A percentile compares a stretch with the other conserved stretches of the same genome.
phyloP scores from a whole-genome alignment of 805 yeast species.

The Millerago galiae region DNA sequence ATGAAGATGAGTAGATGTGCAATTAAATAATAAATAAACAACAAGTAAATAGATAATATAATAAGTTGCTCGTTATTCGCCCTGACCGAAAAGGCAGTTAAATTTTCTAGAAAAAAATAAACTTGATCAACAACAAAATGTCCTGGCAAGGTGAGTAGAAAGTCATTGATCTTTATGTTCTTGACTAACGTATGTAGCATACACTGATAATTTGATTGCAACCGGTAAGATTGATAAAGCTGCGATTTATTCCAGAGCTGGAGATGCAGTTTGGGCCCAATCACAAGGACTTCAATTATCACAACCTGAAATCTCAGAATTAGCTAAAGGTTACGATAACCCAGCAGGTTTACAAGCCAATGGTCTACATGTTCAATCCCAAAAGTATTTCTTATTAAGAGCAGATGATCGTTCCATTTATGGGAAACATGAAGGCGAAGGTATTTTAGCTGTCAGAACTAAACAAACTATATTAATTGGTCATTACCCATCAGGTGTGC shows the following conservation, averaged over 20 bases:
- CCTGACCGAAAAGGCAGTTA: no score
- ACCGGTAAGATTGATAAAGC: conserved; percentile 90
- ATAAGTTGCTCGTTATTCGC: neutral
- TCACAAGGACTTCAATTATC: conserved; percentile 60
- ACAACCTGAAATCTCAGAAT: conserved; percentile 61
- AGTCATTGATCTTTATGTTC: no score
- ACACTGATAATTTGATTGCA: conserved; percentile 86
- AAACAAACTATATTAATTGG: conserved; percentile 88
- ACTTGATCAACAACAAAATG: conserved; percentile 22
- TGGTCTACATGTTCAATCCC: conserved; percentile 81
- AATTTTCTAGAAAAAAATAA: no score
- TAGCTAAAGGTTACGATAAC: conserved; percentile 76
- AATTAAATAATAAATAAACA: neutral
- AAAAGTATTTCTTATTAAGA: conserved; percentile 79
- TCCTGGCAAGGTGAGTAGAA: conserved; percentile 41
- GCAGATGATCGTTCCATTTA: conserved; percentile 93
- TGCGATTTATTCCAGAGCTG: conserved; percentile 88
- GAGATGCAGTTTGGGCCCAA: conserved; percentile 92
- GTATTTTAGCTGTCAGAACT: conserved; percentile 87
- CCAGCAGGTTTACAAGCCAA: conserved; percentile 73
- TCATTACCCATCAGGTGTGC: conserved; percentile 89
- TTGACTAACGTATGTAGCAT: conserved; percentile 44
- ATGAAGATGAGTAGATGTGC: conserved; percentile 44
- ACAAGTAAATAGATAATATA: no score
- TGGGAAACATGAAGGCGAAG: conserved; percentile 86